These are phyloP conservation scores for Triglochin maritima DNA, from an alignment of 106 monocot species.

Conservation along the genomic window DNA sequence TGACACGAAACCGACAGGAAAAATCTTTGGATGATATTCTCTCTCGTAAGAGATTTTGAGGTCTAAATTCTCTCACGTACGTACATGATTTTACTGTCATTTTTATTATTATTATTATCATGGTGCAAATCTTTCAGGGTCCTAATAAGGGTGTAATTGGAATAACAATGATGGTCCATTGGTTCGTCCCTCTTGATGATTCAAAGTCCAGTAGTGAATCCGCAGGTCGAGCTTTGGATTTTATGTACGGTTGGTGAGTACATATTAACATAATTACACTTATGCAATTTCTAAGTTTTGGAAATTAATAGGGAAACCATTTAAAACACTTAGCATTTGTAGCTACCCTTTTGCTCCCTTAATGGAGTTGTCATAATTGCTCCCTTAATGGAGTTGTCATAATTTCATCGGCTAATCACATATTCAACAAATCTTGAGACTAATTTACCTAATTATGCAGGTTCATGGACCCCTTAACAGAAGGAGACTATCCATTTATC, in stretches of 20 bases:
- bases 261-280: not conserved
- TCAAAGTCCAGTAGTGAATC: not conserved
- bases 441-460: constrained; percentile 8
- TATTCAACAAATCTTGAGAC: too few relatives aligned
- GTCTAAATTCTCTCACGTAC: too few relatives aligned
- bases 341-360: too few relatives aligned
- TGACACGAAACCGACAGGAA: too few relatives aligned
- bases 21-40: too few relatives aligned
- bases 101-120: too few relatives aligned
- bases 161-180: constrained; percentile 21
- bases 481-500: constrained; percentile 46
- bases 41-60: too few relatives aligned
- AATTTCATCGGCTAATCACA: too few relatives aligned
- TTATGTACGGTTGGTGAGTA: constrained; percentile 51
- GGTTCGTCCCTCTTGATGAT: not conserved
- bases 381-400: not conserved
- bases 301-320: too few relatives aligned
- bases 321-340: not conserved
- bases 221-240: constrained; percentile 30
- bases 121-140: constrained; percentile 18
- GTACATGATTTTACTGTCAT: too few relatives aligned
- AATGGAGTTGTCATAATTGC: not conserved
- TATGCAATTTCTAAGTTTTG: too few relatives aligned
- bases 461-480: constrained; percentile 52
- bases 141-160: constrained; percentile 46